Evolutionary conservation across 495 filamentous ascomycete genomes (phyloP).

Genomic region (Lophiotrema nucula): DNA sequence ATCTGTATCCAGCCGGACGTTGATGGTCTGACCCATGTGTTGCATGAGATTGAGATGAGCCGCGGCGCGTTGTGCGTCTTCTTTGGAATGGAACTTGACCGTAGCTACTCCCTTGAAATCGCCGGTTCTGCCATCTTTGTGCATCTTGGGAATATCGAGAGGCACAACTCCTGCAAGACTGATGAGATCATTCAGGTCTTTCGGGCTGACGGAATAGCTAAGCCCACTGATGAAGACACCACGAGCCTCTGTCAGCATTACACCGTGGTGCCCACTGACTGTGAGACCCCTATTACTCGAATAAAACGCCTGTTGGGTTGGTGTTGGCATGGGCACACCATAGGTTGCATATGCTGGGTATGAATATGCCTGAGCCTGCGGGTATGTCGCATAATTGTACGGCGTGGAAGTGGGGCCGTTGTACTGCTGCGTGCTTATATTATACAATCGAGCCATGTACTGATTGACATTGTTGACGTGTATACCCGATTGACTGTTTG

Average conservation of each 20-base stretch:
- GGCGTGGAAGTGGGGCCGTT: neutral
- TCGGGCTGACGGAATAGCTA: slow-evolving; percentile 19
- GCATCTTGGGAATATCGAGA: slow-evolving; percentile 23
- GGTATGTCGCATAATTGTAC: slow-evolving; percentile 8
- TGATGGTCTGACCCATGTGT: slow-evolving; percentile 29
- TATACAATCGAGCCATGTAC: neutral
- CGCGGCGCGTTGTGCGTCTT: slow-evolving; percentile 33
- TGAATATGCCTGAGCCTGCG: slow-evolving; percentile 1
- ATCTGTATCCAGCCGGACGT: slow-evolving; percentile 38
- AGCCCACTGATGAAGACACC: slow-evolving; percentile 39
- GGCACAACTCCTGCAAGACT: slow-evolving; percentile 13
- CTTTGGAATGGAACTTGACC: slow-evolving; percentile 30
- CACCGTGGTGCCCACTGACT: slow-evolving; percentile 35
- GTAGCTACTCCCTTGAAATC: slow-evolving; percentile 34
- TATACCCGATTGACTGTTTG: slow-evolving; percentile 18
- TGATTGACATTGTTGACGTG: slow-evolving; percentile 6
- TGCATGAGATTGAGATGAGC: slow-evolving; percentile 21
- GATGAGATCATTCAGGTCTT: slow-evolving; percentile 33
- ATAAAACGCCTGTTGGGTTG: slow-evolving; percentile 19
- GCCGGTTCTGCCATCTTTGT: slow-evolving; percentile 28
- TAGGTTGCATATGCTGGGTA: neutral
- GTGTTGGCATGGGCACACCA: too few species aligned
- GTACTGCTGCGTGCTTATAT: neutral
- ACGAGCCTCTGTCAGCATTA: slow-evolving; percentile 34
- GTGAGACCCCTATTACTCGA: slow-evolving; percentile 29